These are phyloP conservation scores for Fraxinus americana DNA, from an alignment of 257 asterid species.

Conservation along the genomic window DNA sequence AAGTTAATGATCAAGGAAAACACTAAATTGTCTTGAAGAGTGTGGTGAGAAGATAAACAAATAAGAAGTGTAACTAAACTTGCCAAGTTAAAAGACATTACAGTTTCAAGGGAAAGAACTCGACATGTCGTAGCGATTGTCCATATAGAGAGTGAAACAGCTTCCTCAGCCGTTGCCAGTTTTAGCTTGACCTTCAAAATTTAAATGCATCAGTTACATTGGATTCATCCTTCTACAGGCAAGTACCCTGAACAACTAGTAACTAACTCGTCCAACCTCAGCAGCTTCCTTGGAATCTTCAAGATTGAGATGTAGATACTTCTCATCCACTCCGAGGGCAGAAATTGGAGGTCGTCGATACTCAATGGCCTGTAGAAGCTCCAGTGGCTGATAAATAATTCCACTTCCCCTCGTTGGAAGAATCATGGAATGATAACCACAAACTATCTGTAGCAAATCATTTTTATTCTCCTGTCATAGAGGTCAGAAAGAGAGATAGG, in stretches of 20 bases:
- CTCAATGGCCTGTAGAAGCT: slow-evolving; percentile 75
- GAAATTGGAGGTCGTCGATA: slow-evolving; percentile 60
- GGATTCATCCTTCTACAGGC: slow-evolving; percentile 20
- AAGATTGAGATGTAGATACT: slow-evolving; percentile 38
- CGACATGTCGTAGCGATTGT: slow-evolving; percentile 84
- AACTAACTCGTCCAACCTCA: slow-evolving; percentile 50
- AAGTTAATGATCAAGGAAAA: neutral
- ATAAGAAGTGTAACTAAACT: slow-evolving; percentile 19
- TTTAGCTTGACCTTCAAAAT: slow-evolving; percentile 64
- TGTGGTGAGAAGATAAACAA: slow-evolving; percentile 9
- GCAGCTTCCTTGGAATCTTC: slow-evolving; percentile 50
- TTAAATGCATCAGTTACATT: slow-evolving; percentile 21
- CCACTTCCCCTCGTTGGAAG: slow-evolving; percentile 75
- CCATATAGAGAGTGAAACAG: slow-evolving; percentile 83
- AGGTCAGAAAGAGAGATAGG: slow-evolving; percentile 27
- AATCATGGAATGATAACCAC: slow-evolving; percentile 65
- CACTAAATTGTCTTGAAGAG: neutral
- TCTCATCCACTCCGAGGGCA: slow-evolving; percentile 55
- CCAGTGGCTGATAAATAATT: slow-evolving; percentile 75
- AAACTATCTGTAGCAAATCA: slow-evolving; percentile 81
- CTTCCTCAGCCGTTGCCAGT: slow-evolving; percentile 89
- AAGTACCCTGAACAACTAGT: slow-evolving; percentile 11
- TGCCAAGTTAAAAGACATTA: slow-evolving; percentile 35
- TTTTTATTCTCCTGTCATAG: slow-evolving; percentile 66
- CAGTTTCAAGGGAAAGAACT: slow-evolving; percentile 85